These are phyloP conservation scores for Aureobasidium sp. DNA, from an alignment of 2,329 filamentous ascomycete genomes.

Conservation along the genomic window DNA sequence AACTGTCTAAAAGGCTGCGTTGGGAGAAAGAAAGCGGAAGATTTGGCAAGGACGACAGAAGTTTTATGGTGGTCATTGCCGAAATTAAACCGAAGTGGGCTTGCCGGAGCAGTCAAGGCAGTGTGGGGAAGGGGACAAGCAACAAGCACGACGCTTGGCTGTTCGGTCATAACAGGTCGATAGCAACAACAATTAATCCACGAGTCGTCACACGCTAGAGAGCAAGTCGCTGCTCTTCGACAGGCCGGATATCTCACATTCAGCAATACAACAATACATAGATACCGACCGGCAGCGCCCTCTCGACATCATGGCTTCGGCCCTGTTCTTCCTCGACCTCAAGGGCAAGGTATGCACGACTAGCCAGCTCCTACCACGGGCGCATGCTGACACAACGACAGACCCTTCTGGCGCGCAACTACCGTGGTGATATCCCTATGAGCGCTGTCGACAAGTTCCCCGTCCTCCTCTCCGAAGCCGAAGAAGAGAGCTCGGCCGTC, in stretches of 20 bases:
- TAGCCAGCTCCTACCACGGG: not conserved
- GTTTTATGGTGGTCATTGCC: constrained; percentile 2
- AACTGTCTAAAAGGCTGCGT: constrained; percentile 78
- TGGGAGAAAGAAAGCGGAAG: constrained; percentile 32
- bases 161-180: not conserved
- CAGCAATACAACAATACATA: not conserved
- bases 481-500: constrained; percentile 97
- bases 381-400: constrained; percentile 33
- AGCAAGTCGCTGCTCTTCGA: not conserved
- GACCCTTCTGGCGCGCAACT: constrained; percentile 98
- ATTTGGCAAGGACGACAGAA: not conserved
- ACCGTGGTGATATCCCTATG: constrained; percentile 98
- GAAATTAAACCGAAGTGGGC: not conserved
- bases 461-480: constrained; percentile 88
- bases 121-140: constrained; percentile 8
- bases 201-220: not conserved
- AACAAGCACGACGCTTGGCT: not conserved
- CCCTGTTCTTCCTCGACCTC: constrained; percentile 95
- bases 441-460: constrained; percentile 98
- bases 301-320: constrained; percentile 71
- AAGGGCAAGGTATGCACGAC: constrained; percentile 83
- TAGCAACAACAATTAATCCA: constrained; percentile 4
- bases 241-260: not conserved
- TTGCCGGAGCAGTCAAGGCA: not conserved
- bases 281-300: not conserved